Base-by-base conservation (phyloP, 192 early-diverging fungal species). In the Umbelopsis isabellina region DNA sequence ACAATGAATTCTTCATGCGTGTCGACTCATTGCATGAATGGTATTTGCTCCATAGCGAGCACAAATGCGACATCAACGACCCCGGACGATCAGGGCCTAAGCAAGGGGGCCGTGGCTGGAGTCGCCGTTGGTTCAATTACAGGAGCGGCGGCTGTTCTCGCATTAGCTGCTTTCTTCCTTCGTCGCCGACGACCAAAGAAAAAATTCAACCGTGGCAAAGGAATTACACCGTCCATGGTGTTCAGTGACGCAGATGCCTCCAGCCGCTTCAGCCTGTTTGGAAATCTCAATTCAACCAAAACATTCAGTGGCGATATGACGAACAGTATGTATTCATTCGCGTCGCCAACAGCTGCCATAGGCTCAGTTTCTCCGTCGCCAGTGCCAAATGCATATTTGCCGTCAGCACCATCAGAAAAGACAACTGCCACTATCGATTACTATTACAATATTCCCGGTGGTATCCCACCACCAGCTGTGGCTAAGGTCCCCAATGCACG, bases 121-220 rank as follows among this genome's bases (percentile, higher is more conserved):
- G 55, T 61, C 2, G 30, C 55, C 11, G 55, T 61, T 1, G 55
- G 55, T 16, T 61, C 55, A 35, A 33, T 61, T 11, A 61, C 27
- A 16, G 55, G 55, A 35, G 55, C 55, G 7, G 55, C 55, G 12
- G 55, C 55, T 33, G 18, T 61, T 61, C 25, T 61, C 13, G 55
- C 55, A 12, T 18, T 61, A 18, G 55, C 12, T 16, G 55, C 33
- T 27, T 25, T 61, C 8, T 12, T 61, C 25, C 6, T 61, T 1
- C 55, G 55, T 18, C 55, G 55, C 25, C 55, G 55, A 15, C 49
- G 70, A 37, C 46, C 46, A 2, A 20, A 66, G 18, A 48, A 58
- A 15, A 67, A 68, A 37, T 77, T 77, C 45, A 47, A 61, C 33
- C 75, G 71, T 41, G 71, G 75, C 10, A 71, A 67, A 23, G 67